phyloP scores from a whole-genome alignment of 257 asterid species.

The Rauvolfia tetraphylla region DNA sequence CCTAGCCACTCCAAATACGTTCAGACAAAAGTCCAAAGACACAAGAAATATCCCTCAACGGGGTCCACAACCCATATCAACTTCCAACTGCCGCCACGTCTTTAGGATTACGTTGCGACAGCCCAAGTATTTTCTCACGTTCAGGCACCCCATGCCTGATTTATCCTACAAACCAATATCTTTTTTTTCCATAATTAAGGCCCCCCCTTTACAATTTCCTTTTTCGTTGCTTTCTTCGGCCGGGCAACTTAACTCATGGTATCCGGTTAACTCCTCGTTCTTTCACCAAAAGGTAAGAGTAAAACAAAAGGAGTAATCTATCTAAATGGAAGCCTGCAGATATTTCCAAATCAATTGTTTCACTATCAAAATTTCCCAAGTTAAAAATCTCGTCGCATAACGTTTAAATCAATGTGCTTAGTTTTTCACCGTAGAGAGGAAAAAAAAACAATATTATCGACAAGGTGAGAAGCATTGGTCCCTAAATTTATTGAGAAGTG shows the following conservation, averaged over 20 bases:
- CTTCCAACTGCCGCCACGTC: slow-evolving; percentile 1
- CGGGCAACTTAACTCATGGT: neutral
- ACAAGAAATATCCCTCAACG: neutral
- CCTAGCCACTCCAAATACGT: neutral
- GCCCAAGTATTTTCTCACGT: neutral
- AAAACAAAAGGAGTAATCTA: neutral
- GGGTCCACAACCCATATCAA: slow-evolving; percentile 10
- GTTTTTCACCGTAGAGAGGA: no score
- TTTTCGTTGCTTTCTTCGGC: neutral
- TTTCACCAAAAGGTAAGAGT: neutral
- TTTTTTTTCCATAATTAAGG: no score
- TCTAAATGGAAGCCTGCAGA: no score
- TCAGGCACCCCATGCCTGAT: no score
- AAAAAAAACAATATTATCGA: no score
- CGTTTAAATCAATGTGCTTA: no score
- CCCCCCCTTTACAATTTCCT: neutral
- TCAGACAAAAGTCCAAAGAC: neutral
- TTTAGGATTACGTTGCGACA: neutral
- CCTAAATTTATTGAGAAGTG: no score
- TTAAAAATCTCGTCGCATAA: no score
- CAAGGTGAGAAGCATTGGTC: no score
- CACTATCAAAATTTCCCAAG: no score
- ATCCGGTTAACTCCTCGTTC: neutral
- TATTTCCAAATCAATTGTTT: no score
- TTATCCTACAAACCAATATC: no score